A percentile compares a stretch with the other conserved stretches of the same genome.
Evolutionary conservation across 2,329 filamentous ascomycete genomes (phyloP).

Genomic region (Clonostachys rhizophaga): DNA sequence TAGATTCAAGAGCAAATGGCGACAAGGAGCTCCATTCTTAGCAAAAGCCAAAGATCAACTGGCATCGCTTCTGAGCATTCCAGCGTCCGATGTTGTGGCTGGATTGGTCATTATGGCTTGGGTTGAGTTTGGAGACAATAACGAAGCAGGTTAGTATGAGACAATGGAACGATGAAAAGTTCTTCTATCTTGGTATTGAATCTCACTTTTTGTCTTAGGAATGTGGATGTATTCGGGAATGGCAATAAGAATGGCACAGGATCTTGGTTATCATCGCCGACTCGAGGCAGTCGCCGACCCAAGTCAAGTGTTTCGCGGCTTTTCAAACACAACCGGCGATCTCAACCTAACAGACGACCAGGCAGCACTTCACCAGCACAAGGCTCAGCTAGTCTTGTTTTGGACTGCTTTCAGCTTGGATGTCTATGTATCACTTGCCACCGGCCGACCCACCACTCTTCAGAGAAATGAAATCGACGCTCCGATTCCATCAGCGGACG

Average conservation of each 20-base stretch:
- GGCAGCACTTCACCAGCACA: not conserved
- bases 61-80: not conserved
- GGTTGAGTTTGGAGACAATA: not conserved
- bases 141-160: not conserved
- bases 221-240: constrained; percentile 41
- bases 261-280: constrained; percentile 33
- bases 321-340: not conserved
- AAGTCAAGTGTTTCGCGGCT: not conserved
- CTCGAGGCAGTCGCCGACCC: not conserved
- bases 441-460: not conserved
- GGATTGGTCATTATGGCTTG: not conserved
- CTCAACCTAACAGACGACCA: not conserved
- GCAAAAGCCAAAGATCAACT: not conserved
- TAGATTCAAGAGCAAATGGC: not conserved
- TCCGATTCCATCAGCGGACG: not conserved
- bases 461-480: not conserved
- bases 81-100: not conserved
- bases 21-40: not conserved
- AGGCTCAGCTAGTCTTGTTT: not conserved
- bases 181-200: no score
- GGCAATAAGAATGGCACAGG: constrained; percentile 40
- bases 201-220: no score
- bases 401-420: not conserved
- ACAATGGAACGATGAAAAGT: no score
- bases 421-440: not conserved